Evolutionary conservation across 805 yeast genomes (phyloP), one percentile per base, ranked within the genome.

Genomic region (Zygotorulaspora sp.): DNA sequence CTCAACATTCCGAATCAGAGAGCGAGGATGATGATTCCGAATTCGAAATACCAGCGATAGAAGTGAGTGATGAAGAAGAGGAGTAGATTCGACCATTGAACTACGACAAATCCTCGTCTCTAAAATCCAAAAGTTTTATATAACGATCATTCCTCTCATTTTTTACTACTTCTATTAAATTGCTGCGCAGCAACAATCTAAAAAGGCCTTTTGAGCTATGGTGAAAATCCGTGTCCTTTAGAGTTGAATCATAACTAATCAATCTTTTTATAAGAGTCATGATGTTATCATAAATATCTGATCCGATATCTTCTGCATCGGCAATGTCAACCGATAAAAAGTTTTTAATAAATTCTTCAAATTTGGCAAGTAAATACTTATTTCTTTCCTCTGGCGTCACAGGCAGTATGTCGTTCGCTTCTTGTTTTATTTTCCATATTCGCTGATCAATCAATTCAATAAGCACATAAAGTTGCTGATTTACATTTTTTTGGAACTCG

Each of bases 31-130:
- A 48, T 10, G 62, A 46, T 26, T 54, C 59, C 13, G 63, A 58
- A 19, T 48, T 58, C 23, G 64, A 55, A 34, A 58, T 58, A 21
- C 65, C 65, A n/a, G 54, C 46, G 13, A 42, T 54, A 9, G 41
- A 50, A 11, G 12, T 54, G 11, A 48, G 53, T 19, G 55, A 47
- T 10, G 51, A 50, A 25, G 55, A 50, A 7, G 51, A 47, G 17
- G 38, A 29, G 8, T 37, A 30, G 3, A 24, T 6, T 27, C 13
- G 13, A 12, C 12, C 3, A 27, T 11, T 20, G 24, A 11, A 15
- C 31, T 30, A 40, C 14, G 40, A 32, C 15, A 35, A 20, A 9
- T 38, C 40, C 3, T 31, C 19, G 23, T 25, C 24, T 14, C 43
- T 36, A 35, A 55, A 55, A 28, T 55, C 53, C 8, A 49, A 23